A percentile compares a stretch with the other conserved stretches of the same genome.
phyloP scores from a whole-genome alignment of 176 grass and related monocot species.

The Eragrostis nindensis region DNA sequence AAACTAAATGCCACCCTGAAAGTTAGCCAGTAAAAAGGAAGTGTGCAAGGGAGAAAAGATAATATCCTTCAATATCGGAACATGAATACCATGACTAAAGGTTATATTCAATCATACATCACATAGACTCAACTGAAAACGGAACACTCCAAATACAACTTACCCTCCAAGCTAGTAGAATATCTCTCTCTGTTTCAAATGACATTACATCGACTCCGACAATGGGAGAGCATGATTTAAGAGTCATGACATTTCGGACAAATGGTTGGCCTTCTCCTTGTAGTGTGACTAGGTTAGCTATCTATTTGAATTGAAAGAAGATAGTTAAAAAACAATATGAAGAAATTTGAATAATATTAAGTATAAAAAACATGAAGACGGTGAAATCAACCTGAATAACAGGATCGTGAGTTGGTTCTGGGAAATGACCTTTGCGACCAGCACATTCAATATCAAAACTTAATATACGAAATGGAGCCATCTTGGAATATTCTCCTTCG shows the following conservation, averaged over 20 bases:
- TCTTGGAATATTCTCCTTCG: conserved; percentile 91
- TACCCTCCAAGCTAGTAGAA: conserved; percentile 99
- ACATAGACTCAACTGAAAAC: conserved; percentile 18
- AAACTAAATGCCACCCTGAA: background rate
- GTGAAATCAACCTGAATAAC: conserved; percentile 89
- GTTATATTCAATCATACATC: conserved; percentile 18
- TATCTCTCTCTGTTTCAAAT: conserved; percentile 81
- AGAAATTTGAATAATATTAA: conserved; percentile 24
- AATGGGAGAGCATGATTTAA: conserved; percentile 94
- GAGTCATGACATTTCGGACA: conserved; percentile 91
- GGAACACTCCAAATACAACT: conserved; percentile 20
- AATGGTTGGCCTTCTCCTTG: conserved; percentile 89
- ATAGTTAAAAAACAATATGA: conserved; percentile 36
- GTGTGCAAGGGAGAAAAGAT: background rate
- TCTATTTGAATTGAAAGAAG: conserved; percentile 65
- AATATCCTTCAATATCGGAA: conserved; percentile 12
- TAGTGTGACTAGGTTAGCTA: conserved; percentile 92
- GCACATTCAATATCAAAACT: conserved; percentile 99
- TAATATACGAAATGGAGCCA: conserved; percentile 94
- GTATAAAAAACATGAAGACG: conserved; percentile 27
- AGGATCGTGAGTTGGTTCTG: conserved; percentile 97
- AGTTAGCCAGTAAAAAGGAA: conserved; percentile 5
- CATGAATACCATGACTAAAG: background rate
- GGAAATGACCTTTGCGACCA: conserved; percentile 95
- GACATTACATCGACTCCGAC: conserved; percentile 96